phyloP scores from a whole-genome alignment of 768 basidiomycete species.

The Antrodiella citrinella region DNA sequence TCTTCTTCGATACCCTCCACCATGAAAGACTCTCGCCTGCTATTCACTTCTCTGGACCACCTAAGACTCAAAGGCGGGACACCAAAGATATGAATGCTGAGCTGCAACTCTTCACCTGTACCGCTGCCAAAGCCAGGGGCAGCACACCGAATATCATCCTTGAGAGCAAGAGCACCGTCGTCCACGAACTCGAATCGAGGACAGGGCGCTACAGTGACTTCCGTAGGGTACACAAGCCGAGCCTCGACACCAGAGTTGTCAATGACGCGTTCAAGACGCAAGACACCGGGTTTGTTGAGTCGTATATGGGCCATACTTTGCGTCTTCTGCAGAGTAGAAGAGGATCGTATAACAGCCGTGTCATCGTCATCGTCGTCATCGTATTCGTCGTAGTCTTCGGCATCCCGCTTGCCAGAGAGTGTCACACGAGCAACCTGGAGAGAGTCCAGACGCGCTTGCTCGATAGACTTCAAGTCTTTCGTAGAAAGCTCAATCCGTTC shows the following conservation, averaged over 20 bases:
- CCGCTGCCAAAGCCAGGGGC: constrained; percentile 21
- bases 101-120: constrained; percentile 49
- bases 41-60: constrained; percentile 67
- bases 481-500: constrained; percentile 48
- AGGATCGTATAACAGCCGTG: constrained; percentile 14
- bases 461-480: constrained; percentile 63
- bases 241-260: constrained; percentile 69
- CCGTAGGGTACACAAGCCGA: constrained; percentile 53
- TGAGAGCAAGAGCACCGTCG: constrained; percentile 29
- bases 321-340: constrained; percentile 56
- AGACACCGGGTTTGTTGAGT: constrained; percentile 60
- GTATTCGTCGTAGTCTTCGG: constrained; percentile 58
- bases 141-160: constrained; percentile 50
- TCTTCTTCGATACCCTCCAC: constrained; percentile 80
- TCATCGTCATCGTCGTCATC: constrained; percentile 59
- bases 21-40: constrained; percentile 58
- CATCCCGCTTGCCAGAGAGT: constrained; percentile 23
- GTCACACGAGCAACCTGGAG: constrained; percentile 37
- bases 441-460: constrained; percentile 46
- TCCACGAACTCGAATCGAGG: constrained; percentile 62
- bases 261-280: constrained; percentile 67
- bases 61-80: constrained; percentile 71
- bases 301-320: constrained; percentile 70
- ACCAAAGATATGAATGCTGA: constrained; percentile 61
- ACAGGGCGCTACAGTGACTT: constrained; percentile 74